phyloP scores from a whole-genome alignment of 257 asterid species.

The Gentiana straminea region DNA sequence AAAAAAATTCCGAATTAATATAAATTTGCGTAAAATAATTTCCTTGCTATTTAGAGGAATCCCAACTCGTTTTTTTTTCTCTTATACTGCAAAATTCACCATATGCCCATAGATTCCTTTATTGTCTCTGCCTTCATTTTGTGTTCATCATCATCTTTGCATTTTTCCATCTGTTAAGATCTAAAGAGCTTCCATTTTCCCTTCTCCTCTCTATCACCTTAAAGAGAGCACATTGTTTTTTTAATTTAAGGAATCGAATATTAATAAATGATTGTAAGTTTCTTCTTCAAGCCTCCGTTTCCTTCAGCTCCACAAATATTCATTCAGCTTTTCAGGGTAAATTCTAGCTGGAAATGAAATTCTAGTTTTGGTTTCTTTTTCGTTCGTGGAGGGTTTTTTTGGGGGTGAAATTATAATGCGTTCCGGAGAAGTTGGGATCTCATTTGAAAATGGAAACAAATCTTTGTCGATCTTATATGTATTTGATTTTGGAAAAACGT shows the following conservation, averaged over 20 bases:
- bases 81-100: neutral
- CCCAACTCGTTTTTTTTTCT: neutral
- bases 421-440: constrained; percentile 3
- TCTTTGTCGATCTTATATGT: neutral
- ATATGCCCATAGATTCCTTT: constrained; percentile 13
- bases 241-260: neutral
- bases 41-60: constrained; percentile 19
- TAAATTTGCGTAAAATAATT: constrained; percentile 19
- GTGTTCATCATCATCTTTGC: neutral
- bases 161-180: no score
- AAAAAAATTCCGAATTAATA: no score
- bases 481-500: neutral
- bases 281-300: constrained; percentile 13
- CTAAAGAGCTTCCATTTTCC: neutral
- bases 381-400: neutral
- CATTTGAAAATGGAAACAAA: neutral
- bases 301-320: constrained; percentile 48
- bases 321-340: constrained; percentile 34
- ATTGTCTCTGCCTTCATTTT: constrained; percentile 7
- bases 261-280: constrained; percentile 1
- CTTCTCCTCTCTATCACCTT: no score
- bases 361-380: neutral
- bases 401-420: neutral
- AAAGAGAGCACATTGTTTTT: no score
- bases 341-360: constrained; percentile 3